A percentile compares a stretch with the other conserved stretches of the same genome.
phyloP scores from a whole-genome alignment of 768 basidiomycete genomes.

The Rickenella mellea region DNA sequence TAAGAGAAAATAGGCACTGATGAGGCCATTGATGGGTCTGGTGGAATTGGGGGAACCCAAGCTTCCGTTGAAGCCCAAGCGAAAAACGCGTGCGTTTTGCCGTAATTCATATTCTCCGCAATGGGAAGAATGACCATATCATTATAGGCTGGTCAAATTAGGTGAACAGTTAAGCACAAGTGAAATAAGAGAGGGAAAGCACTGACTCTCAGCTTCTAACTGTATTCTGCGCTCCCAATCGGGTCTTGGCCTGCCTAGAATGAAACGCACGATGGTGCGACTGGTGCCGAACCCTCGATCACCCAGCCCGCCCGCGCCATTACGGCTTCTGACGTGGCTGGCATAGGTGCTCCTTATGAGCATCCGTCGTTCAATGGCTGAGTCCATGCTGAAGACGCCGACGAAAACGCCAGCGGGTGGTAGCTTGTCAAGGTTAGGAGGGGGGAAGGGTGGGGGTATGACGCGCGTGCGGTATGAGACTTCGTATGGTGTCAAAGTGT shows the following conservation, averaged over 20 bases:
- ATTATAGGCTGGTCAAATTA: slow-evolving; percentile 51
- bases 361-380: slow-evolving; percentile 75
- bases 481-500: slow-evolving; percentile 17
- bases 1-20: slow-evolving; percentile 53
- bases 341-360: slow-evolving; percentile 85
- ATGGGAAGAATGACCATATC: slow-evolving; percentile 81
- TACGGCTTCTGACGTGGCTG: slow-evolving; percentile 67
- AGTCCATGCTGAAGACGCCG: slow-evolving; percentile 86
- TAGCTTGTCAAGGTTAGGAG: slow-evolving; percentile 58
- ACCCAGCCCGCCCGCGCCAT: slow-evolving; percentile 59
- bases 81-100: slow-evolving; percentile 89
- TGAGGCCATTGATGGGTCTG: slow-evolving; percentile 28
- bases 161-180: neutral
- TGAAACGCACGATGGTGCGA: slow-evolving; percentile 78
- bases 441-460: slow-evolving; percentile 51
- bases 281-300: slow-evolving; percentile 71
- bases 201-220: slow-evolving; percentile 86
- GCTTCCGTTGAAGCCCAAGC: slow-evolving; percentile 87
- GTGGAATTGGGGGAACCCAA: slow-evolving; percentile 77
- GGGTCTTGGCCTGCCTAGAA: slow-evolving; percentile 76
- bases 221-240: slow-evolving; percentile 73
- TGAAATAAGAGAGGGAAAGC: neutral
- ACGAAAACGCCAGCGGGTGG: slow-evolving; percentile 81
- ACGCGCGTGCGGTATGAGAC: slow-evolving; percentile 5
- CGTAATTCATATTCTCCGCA: slow-evolving; percentile 91